A percentile compares a stretch with the other conserved stretches of the same genome.
Evolutionary conservation across 371 early-diverging fungal species (phyloP).

Genomic region (Mortierella sp.): DNA sequence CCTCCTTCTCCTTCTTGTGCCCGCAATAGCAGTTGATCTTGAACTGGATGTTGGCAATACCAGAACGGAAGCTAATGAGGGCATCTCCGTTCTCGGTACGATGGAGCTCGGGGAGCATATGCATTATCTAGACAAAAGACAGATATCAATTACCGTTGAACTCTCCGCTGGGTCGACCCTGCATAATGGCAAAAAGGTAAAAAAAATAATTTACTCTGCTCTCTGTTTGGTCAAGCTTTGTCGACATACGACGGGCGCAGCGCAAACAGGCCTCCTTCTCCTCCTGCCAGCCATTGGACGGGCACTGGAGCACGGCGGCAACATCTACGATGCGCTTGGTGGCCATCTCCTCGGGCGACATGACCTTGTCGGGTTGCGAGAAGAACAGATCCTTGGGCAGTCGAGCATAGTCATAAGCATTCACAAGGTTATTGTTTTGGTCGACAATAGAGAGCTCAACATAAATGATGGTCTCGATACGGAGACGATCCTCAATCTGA

Average conservation of each 20-base stretch:
- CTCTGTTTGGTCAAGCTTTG: conserved; percentile 48
- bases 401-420: conserved; percentile 43
- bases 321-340: conserved; percentile 47
- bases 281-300: conserved; percentile 52
- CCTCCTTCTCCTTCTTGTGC: conserved; percentile 55
- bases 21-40: conserved; percentile 55
- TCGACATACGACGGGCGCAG: conserved; percentile 52
- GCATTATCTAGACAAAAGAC: conserved; percentile 37
- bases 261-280: conserved; percentile 52
- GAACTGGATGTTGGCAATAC: conserved; percentile 54
- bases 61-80: conserved; percentile 44
- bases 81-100: conserved; percentile 51
- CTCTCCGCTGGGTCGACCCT: no score
- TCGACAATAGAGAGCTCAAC: conserved; percentile 51
- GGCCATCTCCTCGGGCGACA: conserved; percentile 43
- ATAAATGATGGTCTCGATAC: conserved; percentile 55
- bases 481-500: conserved; percentile 55
- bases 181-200: background rate
- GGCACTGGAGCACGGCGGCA: conserved; percentile 40
- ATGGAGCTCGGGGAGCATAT: conserved; percentile 49
- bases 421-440: conserved; percentile 33
- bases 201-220: conserved; percentile 32
- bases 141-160: no score
- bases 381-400: conserved; percentile 50
- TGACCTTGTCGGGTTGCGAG: conserved; percentile 47